Percentiles rank a stretch among this genome's conserved stretches.
phyloP scores from a whole-genome alignment of 345 rosid genomes.

The Dipteronia sinensis region DNA sequence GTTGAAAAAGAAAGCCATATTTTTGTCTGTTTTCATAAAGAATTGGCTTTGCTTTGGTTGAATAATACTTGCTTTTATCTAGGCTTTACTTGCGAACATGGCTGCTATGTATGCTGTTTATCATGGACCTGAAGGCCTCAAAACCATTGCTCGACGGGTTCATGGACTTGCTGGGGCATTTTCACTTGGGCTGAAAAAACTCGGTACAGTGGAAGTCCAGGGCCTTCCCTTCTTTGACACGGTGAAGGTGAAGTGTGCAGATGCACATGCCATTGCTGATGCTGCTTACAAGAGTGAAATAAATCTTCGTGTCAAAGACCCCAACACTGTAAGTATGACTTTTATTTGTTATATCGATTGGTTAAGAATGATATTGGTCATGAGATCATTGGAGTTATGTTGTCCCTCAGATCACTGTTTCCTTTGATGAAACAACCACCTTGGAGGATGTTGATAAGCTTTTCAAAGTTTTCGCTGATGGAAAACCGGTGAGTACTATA shows the following conservation, averaged over 20 bases:
- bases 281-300: constrained; percentile 73
- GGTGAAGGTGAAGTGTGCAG: constrained; percentile 77
- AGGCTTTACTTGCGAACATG: constrained; percentile 99
- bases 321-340: constrained; percentile 69
- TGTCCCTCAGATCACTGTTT: constrained; percentile 72
- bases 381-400: constrained; percentile 22
- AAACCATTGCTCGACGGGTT: constrained; percentile 78
- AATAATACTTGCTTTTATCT: constrained; percentile 27
- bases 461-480: constrained; percentile 71
- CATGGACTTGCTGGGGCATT: constrained; percentile 95
- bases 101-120: constrained; percentile 97
- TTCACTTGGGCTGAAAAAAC: constrained; percentile 85
- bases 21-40: neutral
- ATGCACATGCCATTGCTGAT: constrained; percentile 81
- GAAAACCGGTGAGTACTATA: constrained; percentile 67
- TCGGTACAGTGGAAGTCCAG: constrained; percentile 82
- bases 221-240: constrained; percentile 93
- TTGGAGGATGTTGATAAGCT: constrained; percentile 91
- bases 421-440: constrained; percentile 96
- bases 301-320: constrained; percentile 78
- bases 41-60: constrained; percentile 21
- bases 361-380: neutral
- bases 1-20: neutral
- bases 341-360: constrained; percentile 12
- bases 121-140: constrained; percentile 95